Percentiles rank a stretch among this genome's conserved stretches.
Conservation (phyloP, 208 protist genomes). For the Vickermania spadyakhi region DNA sequence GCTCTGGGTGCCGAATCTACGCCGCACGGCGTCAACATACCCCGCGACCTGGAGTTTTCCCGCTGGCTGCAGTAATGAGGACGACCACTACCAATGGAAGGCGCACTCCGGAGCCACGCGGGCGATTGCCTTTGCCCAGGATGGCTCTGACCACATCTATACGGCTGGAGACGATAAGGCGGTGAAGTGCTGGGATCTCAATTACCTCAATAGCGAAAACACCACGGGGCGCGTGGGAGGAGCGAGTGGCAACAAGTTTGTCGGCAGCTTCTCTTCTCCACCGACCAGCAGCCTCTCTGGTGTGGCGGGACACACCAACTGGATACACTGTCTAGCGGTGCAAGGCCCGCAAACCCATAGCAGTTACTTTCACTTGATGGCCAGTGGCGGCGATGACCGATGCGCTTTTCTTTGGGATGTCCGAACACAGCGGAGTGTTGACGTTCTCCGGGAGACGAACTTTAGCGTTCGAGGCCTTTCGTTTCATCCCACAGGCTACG, state of each 20-base stretch:
- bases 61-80: conserved; percentile 2
- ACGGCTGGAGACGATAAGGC: conserved; percentile 78
- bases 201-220: conserved; percentile 8
- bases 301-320: conserved; percentile 60
- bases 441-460: conserved; percentile 56
- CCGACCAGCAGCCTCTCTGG: neutral
- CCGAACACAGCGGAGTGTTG: conserved; percentile 27
- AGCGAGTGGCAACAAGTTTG: conserved; percentile 27
- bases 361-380: conserved; percentile 33
- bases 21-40: conserved; percentile 19
- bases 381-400: conserved; percentile 78
- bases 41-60: conserved; percentile 4
- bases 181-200: conserved; percentile 79
- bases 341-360: conserved; percentile 14
- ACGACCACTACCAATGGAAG: conserved; percentile 23
- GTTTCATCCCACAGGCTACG: conserved; percentile 82
- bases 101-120: conserved; percentile 69
- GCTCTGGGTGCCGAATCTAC: conserved; percentile 58
- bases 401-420: conserved; percentile 78
- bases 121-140: conserved; percentile 49
- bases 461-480: conserved; percentile 45
- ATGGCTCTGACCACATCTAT: conserved; percentile 54
- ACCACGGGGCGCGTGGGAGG: neutral
- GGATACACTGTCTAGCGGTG: conserved; percentile 62
- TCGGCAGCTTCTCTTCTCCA: conserved; percentile 22